phyloP scores from a whole-genome alignment of 345 rosid species.

The Arabis alpina region DNA sequence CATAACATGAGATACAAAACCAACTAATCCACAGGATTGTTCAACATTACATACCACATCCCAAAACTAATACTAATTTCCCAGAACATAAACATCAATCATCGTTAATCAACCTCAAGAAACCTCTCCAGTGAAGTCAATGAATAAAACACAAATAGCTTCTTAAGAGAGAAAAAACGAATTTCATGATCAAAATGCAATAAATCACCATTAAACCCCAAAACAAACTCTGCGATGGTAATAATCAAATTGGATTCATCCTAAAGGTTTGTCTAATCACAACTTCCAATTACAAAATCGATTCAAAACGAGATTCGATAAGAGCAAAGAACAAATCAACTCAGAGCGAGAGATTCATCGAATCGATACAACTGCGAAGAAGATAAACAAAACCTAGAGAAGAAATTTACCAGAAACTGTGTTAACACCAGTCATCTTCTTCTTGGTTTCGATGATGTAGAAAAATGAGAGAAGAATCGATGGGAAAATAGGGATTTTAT shows the following conservation, averaged over 20 bases:
- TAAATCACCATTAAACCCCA: constrained; percentile 22
- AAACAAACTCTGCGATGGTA: neutral
- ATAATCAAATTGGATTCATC: neutral
- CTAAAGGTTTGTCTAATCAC: neutral
- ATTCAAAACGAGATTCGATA: neutral
- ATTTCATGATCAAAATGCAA: too few species aligned
- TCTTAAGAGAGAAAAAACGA: too few species aligned
- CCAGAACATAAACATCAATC: neutral
- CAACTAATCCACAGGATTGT: neutral
- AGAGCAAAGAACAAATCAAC: neutral
- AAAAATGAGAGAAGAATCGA: constrained; percentile 1
- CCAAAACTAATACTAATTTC: neutral
- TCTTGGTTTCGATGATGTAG: neutral
- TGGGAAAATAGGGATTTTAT: neutral
- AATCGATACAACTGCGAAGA: neutral
- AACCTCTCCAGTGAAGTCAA: too few species aligned
- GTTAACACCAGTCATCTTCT: constrained; percentile 26
- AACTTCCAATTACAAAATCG: neutral
- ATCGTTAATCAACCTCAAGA: neutral
- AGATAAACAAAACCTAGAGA: neutral
- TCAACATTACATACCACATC: constrained; percentile 13
- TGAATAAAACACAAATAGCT: too few species aligned
- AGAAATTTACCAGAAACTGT: neutral
- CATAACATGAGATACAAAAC: constrained; percentile 7
- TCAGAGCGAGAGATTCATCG: neutral